Evolutionary conservation across 2,329 filamentous ascomycete species (phyloP).

Genomic region (Monilinia fructigena): DNA sequence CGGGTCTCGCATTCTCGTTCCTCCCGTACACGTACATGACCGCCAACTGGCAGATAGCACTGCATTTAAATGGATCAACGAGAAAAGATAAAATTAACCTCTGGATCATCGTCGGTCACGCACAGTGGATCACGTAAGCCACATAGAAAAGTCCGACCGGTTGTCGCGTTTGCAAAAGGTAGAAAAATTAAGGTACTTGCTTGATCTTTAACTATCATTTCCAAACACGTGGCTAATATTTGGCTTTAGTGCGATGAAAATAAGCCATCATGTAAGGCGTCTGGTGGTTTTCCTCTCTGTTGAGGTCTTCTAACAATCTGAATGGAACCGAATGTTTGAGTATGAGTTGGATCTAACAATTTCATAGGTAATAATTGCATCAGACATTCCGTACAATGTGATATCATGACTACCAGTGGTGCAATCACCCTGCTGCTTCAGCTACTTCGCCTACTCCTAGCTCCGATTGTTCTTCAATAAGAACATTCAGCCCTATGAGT

Average conservation of each 20-base stretch:
- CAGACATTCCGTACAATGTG: slow-evolving; percentile 44
- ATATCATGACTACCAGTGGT: slow-evolving; percentile 25
- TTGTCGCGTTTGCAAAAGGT: slow-evolving; percentile 44
- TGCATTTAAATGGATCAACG: neutral
- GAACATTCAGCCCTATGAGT: slow-evolving; percentile 18
- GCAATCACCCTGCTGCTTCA: slow-evolving; percentile 10
- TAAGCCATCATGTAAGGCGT: slow-evolving; percentile 40
- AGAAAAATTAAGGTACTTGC: slow-evolving; percentile 45
- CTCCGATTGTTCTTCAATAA: neutral
- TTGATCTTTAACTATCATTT: neutral
- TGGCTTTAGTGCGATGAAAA: slow-evolving; percentile 44
- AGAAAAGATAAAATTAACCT: slow-evolving; percentile 2
- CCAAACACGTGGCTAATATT: neutral
- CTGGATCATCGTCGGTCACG: neutral
- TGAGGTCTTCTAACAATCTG: too few relatives aligned
- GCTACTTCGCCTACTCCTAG: slow-evolving; percentile 2
- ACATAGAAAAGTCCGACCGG: slow-evolving; percentile 43
- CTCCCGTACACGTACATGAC: too few relatives aligned
- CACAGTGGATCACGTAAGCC: slow-evolving; percentile 21
- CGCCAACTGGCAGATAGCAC: too few relatives aligned
- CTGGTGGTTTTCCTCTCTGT: too few relatives aligned
- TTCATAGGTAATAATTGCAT: slow-evolving; percentile 41
- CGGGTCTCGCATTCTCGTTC: neutral
- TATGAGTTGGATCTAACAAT: neutral
- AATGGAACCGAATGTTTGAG: too few relatives aligned